Conservation (phyloP, 768 basidiomycete genomes). For the Holtermanniella nyarrowii region DNA sequence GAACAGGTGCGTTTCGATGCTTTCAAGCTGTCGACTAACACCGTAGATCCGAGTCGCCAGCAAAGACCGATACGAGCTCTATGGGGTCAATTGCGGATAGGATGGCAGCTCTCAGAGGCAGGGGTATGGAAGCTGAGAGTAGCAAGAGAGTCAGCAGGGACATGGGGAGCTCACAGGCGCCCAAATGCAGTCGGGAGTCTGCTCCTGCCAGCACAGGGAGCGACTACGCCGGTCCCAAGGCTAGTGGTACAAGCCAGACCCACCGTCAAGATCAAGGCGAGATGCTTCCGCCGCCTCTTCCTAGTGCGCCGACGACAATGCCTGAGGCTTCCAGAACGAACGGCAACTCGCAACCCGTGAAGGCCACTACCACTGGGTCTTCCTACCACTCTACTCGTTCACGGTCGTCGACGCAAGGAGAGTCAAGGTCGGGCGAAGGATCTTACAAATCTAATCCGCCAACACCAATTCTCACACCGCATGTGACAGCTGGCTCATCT, state of each 20-base stretch:
- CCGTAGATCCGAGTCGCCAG: neutral
- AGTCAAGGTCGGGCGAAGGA: neutral
- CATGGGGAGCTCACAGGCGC: conserved; percentile 41
- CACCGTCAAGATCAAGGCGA: conserved; percentile 4
- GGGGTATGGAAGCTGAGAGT: conserved; percentile 55
- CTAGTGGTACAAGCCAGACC: no score
- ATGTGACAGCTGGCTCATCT: neutral
- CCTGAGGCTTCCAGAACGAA: neutral
- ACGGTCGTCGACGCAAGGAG: neutral
- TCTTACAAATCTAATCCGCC: neutral
- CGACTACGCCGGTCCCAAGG: conserved; percentile 30
- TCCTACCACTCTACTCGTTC: neutral
- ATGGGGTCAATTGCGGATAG: conserved; percentile 74
- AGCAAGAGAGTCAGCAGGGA: conserved; percentile 55
- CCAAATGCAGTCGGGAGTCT: conserved; percentile 34
- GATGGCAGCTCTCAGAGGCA: conserved; percentile 60
- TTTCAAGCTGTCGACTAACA: neutral
- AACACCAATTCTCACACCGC: neutral
- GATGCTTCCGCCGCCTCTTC: no score
- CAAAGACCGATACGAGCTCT: conserved; percentile 41
- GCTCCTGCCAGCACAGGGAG: conserved; percentile 3
- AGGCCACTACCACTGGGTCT: neutral
- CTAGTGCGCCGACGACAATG: no score
- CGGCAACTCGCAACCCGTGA: neutral
- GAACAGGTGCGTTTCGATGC: neutral